Evolutionary conservation across 2,329 filamentous ascomycete genomes (phyloP).

Genomic region (Furcasterigmium sp.): DNA sequence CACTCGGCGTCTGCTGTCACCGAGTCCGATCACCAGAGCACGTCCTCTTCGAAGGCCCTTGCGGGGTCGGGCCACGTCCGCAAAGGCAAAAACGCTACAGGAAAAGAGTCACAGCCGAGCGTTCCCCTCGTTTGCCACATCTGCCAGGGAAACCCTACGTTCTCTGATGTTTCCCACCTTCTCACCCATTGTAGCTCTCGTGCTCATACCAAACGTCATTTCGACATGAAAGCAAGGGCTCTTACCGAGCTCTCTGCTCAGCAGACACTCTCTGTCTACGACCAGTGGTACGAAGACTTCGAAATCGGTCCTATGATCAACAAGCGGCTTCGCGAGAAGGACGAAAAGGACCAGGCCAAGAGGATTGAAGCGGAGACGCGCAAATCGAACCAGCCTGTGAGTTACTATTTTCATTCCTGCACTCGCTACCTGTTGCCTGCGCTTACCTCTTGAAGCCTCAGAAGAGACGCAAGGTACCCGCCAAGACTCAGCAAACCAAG

Average conservation of each 20-base stretch:
- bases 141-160: constrained; percentile 72
- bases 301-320: constrained; percentile 69
- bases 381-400: background rate
- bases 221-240: constrained; percentile 71
- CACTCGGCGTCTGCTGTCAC: no score
- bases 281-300: constrained; percentile 72
- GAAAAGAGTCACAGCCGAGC: background rate
- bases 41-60: background rate
- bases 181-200: constrained; percentile 92
- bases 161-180: constrained; percentile 87
- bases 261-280: constrained; percentile 59
- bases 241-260: constrained; percentile 62
- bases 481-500: background rate
- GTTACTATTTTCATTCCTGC: background rate
- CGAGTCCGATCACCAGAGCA: background rate
- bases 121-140: constrained; percentile 74
- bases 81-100: background rate
- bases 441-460: background rate
- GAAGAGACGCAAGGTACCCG: background rate
- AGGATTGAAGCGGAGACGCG: background rate
- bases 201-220: constrained; percentile 80
- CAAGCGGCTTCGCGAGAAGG: constrained; percentile 72
- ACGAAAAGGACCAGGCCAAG: constrained; percentile 58
- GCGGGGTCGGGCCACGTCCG: background rate
- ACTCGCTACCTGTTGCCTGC: no score